These are phyloP conservation scores for Alternaria incomplexa DNA, from an alignment of 2,329 filamentous ascomycete species.

Conservation along the genomic window DNA sequence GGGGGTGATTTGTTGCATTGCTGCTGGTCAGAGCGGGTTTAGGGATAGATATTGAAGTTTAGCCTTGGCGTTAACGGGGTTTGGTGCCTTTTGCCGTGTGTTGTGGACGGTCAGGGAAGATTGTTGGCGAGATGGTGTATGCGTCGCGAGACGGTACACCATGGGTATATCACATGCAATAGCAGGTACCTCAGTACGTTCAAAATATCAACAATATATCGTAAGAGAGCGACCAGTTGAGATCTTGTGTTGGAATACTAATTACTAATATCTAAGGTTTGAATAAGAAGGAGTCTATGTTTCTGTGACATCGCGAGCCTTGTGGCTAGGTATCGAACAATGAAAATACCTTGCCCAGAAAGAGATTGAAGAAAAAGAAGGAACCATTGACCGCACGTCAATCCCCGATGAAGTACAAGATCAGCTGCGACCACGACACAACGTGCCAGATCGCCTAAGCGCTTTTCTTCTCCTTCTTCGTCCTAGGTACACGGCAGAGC, in stretches of 20 bases:
- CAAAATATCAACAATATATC: not conserved
- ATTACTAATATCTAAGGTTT: not conserved
- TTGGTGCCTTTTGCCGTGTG: not conserved
- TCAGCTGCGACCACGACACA: not conserved
- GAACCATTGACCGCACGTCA: not conserved
- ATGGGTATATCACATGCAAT: not conserved
- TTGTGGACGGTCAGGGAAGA: not conserved
- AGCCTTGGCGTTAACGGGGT: slow-evolving; percentile 26
- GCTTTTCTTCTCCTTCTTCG: slow-evolving; percentile 47
- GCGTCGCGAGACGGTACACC: not conserved
- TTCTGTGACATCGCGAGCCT: not conserved
- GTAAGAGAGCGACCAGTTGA: not conserved
- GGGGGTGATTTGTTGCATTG: slow-evolving; percentile 12
- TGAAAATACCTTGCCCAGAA: not conserved
- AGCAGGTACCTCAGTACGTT: not conserved
- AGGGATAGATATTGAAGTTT: slow-evolving; percentile 18
- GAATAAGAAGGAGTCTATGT: not conserved
- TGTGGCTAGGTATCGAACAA: not conserved
- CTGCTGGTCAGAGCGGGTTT: slow-evolving; percentile 4
- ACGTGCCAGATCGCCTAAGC: not conserved
- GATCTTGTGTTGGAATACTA: not conserved
- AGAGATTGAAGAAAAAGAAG: not conserved
- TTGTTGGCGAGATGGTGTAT: not conserved
- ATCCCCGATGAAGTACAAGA: not conserved
- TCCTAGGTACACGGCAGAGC: slow-evolving; percentile 58